Evolutionary conservation across 1,284 basidiomycete species (phyloP), one percentile per base, ranked within the genome.

Genomic region (Apiotrichum mycotoxinovorans): DNA sequence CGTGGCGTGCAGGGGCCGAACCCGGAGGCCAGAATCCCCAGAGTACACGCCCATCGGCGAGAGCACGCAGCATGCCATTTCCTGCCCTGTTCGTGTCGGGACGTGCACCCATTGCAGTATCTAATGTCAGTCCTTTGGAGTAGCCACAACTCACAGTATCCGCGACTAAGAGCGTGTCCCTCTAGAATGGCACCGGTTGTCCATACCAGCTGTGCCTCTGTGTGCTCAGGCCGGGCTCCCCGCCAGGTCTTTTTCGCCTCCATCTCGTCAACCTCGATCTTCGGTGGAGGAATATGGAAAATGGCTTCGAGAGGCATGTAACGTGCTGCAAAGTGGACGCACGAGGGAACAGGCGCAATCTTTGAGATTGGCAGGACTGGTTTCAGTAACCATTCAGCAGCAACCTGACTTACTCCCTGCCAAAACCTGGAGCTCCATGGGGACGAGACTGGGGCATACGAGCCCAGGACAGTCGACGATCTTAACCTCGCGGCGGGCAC

Each of bases 21-120:
- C 46, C 43, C 0, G 69, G 86, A 4, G 89, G 88, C 84, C 86
- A 88, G 75, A 93, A 94, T 17, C 84, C 87, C 91, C 91, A 95
- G 33, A 80, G 80, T 51, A 94, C 81, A 62, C 81, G 81, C 15
- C 88, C 88, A 72, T 94, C 89, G 0, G 91, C 87, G n/a, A 92
- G 78, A 5, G 83, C 79, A 48, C 91, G 84, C 61, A 95, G 80
- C 60, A 94, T 87, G 23, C 85, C 83, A 71, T 95, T 92, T n/a
- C 90, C 93, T 1, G 91, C 90, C 43, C 93, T 83, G 69, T 91
- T 87, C 20, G 88, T 79, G 77, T 96, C 93, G 12, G 91, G 87
- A 56, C 93, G 76, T 8, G 90, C 91, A 18, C 88, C 88, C 73
- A 91, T 88, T 14, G 93, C 91, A 46, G 92, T 96, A 43, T 91